These are phyloP conservation scores for Tilletia walkeri DNA, from an alignment of 1,284 basidiomycete species.

Conservation along the genomic window DNA sequence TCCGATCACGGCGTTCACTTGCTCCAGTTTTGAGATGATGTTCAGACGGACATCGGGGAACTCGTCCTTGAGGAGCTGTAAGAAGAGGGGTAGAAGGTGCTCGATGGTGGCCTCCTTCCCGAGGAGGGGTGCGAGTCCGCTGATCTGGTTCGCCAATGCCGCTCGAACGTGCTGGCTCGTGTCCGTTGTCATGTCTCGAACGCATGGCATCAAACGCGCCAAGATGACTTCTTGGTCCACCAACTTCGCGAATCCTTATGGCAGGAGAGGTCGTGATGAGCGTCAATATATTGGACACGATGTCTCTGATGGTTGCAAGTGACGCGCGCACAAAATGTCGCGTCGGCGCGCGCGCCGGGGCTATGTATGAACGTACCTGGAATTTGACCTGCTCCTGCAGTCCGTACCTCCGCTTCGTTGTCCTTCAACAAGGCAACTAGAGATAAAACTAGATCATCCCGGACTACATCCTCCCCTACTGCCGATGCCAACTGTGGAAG, in stretches of 20 bases:
- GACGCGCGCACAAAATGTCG: background rate
- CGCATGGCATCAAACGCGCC: constrained; percentile 89
- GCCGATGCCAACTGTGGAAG: constrained; percentile 69
- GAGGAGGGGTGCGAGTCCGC: constrained; percentile 91
- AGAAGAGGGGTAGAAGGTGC: constrained; percentile 91
- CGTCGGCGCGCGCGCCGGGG: too few relatives aligned
- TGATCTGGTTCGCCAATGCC: constrained; percentile 92
- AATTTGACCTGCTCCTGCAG: constrained; percentile 91
- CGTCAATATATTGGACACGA: background rate
- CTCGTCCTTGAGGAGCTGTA: constrained; percentile 95
- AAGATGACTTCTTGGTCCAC: constrained; percentile 93
- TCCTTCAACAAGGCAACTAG: constrained; percentile 94
- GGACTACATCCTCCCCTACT: constrained; percentile 83
- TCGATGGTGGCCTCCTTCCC: constrained; percentile 94
- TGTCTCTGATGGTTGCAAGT: background rate
- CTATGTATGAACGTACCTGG: constrained; percentile 66
- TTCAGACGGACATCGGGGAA: constrained; percentile 97
- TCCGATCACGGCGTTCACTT: constrained; percentile 93
- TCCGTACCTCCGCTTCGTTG: constrained; percentile 97
- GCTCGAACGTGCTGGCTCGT: constrained; percentile 95
- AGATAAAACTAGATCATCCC: constrained; percentile 89
- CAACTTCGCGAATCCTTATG: constrained; percentile 84
- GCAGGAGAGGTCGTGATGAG: background rate
- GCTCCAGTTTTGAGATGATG: constrained; percentile 97
- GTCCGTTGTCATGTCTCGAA: constrained; percentile 90